Base-by-base conservation (phyloP, 139 green algal genomes). In the Chlamydomonas eustigma region DNA sequence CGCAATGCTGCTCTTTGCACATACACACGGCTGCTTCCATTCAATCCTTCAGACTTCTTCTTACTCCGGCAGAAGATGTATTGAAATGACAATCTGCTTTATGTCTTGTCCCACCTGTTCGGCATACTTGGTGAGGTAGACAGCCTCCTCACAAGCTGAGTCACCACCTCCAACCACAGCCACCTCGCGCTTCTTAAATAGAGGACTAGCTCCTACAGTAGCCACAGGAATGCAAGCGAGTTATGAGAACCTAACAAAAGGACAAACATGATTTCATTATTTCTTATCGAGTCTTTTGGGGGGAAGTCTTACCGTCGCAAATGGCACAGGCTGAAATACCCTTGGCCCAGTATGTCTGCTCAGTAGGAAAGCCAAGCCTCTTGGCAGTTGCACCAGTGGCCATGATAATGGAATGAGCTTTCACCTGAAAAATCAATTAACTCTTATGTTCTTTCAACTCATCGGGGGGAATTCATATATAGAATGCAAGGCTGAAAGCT, bases 81-180 rank as follows among this genome's bases (percentile, higher is more conserved):
- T n/a, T n/a, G n/a, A n/a, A n/a, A n/a, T n/a, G n/a, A n/a, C n/a
- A n/a, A n/a, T n/a, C 44, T 28, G 44, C 44, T 58, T 58, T 12
- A 12, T 58, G 44, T 18, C 44, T 58, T 58, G 44, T 58, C 12
- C 44, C 44, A 58, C 12, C 44, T 58, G 85, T 37, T 71, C 91
- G 37, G 79, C 90, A 73, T 98, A 99, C 84, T 99, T 99, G 37
- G 95, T 99, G 1, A 99, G 86, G 86, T 98, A 99, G 18, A 98
- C 68, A 0, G 96, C 92, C 81, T 99, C 96, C 82, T 99, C 96
- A 2, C 84, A 86, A 3, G 96, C 96, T 6, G 92, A 97, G 86
- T 99, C 96, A 1, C 96, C 96, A 34, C 96, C 96, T 39, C 96
- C 96, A 32, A 97, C 95, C 8, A 99, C 96, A 37, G 96, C 96